Percentiles rank a stretch among this genome's conserved stretches.
Conservation (phyloP, 2,329 filamentous ascomycete genomes). For the Xylogone sp. region DNA sequence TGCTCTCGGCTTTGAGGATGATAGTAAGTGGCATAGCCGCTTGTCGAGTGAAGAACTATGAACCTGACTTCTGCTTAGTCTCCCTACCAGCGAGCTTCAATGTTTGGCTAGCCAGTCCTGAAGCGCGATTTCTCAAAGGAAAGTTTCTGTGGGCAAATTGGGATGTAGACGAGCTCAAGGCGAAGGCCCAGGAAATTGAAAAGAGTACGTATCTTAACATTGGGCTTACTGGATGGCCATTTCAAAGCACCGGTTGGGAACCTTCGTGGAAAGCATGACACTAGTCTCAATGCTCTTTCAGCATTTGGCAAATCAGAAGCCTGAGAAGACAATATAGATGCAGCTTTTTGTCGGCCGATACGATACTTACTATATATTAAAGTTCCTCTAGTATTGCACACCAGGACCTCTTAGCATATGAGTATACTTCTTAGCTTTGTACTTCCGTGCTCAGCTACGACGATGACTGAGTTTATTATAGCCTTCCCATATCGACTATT, state of each 20-base stretch:
- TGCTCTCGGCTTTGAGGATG: constrained; percentile 21
- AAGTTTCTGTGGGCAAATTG: constrained; percentile 46
- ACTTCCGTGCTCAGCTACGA: too few relatives aligned
- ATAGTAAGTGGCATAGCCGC: constrained; percentile 21
- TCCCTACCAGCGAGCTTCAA: constrained; percentile 18
- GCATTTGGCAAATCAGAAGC: too few relatives aligned
- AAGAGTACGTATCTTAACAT: constrained; percentile 11
- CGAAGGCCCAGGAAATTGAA: constrained; percentile 31
- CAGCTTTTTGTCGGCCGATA: too few relatives aligned
- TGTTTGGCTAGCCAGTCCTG: constrained; percentile 25
- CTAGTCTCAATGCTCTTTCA: too few relatives aligned
- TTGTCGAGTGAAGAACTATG: constrained; percentile 1
- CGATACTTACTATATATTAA: too few relatives aligned
- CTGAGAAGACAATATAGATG: too few relatives aligned
- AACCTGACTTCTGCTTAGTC: constrained; percentile 16
- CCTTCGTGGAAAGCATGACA: background rate
- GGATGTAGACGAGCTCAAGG: constrained; percentile 47
- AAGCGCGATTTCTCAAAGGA: constrained; percentile 42
- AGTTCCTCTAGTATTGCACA: too few relatives aligned
- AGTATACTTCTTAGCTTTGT: too few relatives aligned
- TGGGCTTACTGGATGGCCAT: constrained; percentile 17
- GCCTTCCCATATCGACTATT: too few relatives aligned
- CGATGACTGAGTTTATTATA: too few relatives aligned
- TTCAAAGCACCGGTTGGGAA: constrained; percentile 5
- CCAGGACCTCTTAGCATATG: too few relatives aligned